Percentiles rank a stretch among this genome's conserved stretches.
Conservation (phyloP, 176 grass and related monocot genomes). For the Phoenix dactylifera region DNA sequence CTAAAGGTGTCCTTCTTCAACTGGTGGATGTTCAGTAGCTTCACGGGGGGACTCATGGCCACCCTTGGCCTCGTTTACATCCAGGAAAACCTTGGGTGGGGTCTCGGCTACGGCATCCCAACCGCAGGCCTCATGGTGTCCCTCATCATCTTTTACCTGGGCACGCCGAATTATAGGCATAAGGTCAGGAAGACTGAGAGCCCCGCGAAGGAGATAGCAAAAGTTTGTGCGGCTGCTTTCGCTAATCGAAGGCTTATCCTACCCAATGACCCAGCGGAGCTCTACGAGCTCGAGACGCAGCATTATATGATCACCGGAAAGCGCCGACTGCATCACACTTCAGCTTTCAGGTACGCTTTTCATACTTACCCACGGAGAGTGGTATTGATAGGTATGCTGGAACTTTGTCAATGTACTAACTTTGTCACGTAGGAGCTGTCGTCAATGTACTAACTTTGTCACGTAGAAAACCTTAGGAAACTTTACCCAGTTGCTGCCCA, state of each 20-base stretch:
- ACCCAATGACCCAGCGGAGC: not conserved
- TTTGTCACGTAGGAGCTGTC: too few species aligned
- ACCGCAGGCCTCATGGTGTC: constrained; percentile 42
- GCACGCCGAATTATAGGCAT: constrained; percentile 55
- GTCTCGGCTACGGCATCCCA: constrained; percentile 48
- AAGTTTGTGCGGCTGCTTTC: constrained; percentile 26
- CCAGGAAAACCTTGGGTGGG: constrained; percentile 69
- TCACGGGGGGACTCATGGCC: constrained; percentile 44
- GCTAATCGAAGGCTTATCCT: constrained; percentile 15
- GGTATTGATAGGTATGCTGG: not conserved
- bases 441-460: too few species aligned
- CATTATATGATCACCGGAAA: constrained; percentile 28
- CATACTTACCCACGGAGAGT: too few species aligned
- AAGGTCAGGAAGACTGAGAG: constrained; percentile 25
- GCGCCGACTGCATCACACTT: constrained; percentile 30
- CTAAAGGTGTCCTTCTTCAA: constrained; percentile 70
- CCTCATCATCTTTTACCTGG: constrained; percentile 38
- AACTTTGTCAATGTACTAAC: too few species aligned
- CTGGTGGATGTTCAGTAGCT: constrained; percentile 86
- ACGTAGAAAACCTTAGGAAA: too few species aligned
- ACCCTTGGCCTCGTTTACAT: constrained; percentile 50
- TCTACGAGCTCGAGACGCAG: constrained; percentile 35
- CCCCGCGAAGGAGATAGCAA: constrained; percentile 28
- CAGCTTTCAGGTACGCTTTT: constrained; percentile 24
- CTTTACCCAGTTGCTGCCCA: too few species aligned